These are phyloP conservation scores for Malassezia japonica DNA, from an alignment of 1,284 basidiomycete genomes.

Conservation along the genomic window DNA sequence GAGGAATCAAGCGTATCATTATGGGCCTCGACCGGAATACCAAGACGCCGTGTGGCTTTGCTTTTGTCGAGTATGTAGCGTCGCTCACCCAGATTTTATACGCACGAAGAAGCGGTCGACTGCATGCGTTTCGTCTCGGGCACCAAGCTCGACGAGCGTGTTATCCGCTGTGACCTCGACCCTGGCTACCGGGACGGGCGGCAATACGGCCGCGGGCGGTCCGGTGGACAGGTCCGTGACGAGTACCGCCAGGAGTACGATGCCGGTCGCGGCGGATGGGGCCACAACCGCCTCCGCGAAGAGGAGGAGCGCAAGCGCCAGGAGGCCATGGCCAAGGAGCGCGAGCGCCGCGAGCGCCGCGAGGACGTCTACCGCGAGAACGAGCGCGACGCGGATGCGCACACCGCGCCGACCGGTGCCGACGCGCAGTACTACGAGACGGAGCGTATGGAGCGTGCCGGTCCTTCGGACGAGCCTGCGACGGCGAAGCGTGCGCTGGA, in stretches of 20 bases:
- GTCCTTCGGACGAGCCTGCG: slow-evolving; percentile 1
- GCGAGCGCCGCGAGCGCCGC: slow-evolving; percentile 66
- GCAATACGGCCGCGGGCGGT: slow-evolving; percentile 93
- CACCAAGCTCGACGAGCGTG: slow-evolving; percentile 96
- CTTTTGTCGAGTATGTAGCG: slow-evolving; percentile 70
- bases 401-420: slow-evolving; percentile 58
- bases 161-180: slow-evolving; percentile 95
- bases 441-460: slow-evolving; percentile 19
- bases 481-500: slow-evolving; percentile 31
- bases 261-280: slow-evolving; percentile 74
- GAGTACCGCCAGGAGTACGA: slow-evolving; percentile 97
- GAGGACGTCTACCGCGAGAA: slow-evolving; percentile 76
- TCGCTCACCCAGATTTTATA: slow-evolving; percentile 60
- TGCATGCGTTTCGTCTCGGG: slow-evolving; percentile 89
- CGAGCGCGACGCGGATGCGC: slow-evolving; percentile 61
- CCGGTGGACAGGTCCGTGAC: slow-evolving; percentile 83
- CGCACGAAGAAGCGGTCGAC: slow-evolving; percentile 83
- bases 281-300: slow-evolving; percentile 53
- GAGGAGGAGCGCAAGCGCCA: slow-evolving; percentile 65
- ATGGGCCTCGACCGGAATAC: slow-evolving; percentile 97
- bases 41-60: slow-evolving; percentile 97
- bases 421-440: slow-evolving; percentile 42
- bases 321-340: slow-evolving; percentile 58
- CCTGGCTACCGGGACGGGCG: slow-evolving; percentile 94
- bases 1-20: slow-evolving; percentile 94